A percentile compares a stretch with the other conserved stretches of the same genome.
phyloP scores from a whole-genome alignment of 1,284 basidiomycete genomes.

The Fistulinella cinereoalba region DNA sequence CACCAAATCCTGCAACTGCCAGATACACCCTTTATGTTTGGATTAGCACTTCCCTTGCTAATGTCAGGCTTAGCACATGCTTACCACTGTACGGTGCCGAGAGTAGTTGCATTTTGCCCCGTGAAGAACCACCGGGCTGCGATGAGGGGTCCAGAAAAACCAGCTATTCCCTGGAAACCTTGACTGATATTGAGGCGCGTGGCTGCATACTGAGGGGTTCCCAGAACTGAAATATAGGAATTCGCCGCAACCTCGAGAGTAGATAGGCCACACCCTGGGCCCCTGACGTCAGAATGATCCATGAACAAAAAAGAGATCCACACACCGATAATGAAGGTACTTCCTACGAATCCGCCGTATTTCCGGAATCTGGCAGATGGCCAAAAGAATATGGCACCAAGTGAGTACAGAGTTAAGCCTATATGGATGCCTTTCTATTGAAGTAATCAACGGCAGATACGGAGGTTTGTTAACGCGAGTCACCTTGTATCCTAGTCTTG shows the following conservation, averaged over 20 bases:
- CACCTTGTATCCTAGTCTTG: slow-evolving; percentile 58
- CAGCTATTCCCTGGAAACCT: slow-evolving; percentile 78
- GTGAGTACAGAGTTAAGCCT: slow-evolving; percentile 67
- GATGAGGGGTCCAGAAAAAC: slow-evolving; percentile 78
- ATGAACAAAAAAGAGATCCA: neutral
- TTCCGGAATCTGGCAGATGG: slow-evolving; percentile 66
- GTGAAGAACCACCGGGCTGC: slow-evolving; percentile 75
- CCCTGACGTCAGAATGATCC: neutral
- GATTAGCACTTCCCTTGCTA: slow-evolving; percentile 7
- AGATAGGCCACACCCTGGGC: slow-evolving; percentile 64
- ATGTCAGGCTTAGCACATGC: neutral
- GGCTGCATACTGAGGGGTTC: slow-evolving; percentile 67
- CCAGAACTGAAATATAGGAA: slow-evolving; percentile 74
- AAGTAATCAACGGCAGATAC: slow-evolving; percentile 8
- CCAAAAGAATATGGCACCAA: slow-evolving; percentile 80
- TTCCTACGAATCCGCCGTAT: slow-evolving; percentile 74
- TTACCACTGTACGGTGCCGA: slow-evolving; percentile 74
- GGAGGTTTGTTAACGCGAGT: neutral
- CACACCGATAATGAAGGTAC: slow-evolving; percentile 64
- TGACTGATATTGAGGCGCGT: slow-evolving; percentile 81
- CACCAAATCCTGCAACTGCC: slow-evolving; percentile 66
- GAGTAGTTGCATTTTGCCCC: slow-evolving; percentile 55
- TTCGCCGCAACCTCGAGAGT: slow-evolving; percentile 75
- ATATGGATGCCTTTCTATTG: slow-evolving; percentile 60
- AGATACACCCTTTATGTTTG: slow-evolving; percentile 62